These are phyloP conservation scores for Apiospora kogelbergensis DNA, from an alignment of 2,329 filamentous ascomycete genomes.

Conservation along the genomic window DNA sequence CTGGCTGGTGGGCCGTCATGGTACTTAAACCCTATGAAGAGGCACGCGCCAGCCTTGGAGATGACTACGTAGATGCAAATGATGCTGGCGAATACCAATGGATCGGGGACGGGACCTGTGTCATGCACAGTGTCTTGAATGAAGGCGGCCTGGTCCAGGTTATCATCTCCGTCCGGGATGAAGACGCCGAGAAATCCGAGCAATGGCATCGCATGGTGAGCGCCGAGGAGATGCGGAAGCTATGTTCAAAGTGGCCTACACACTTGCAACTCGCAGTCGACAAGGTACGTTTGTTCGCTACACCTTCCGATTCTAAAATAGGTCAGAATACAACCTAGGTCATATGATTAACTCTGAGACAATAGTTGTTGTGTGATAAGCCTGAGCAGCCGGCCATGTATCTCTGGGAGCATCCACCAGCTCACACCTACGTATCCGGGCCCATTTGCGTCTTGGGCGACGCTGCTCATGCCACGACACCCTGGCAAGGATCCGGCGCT, in stretches of 20 bases:
- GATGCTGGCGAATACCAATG: background rate
- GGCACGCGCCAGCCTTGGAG: background rate
- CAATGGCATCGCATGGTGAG: background rate
- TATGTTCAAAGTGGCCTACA: background rate
- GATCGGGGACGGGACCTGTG: background rate
- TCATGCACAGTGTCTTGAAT: background rate
- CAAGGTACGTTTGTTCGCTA: background rate
- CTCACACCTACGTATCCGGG: background rate
- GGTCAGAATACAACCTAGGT: background rate
- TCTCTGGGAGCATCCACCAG: background rate
- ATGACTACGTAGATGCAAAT: background rate
- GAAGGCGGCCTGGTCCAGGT: background rate
- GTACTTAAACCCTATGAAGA: background rate
- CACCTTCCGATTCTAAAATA: too few relatives aligned
- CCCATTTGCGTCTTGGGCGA: constrained; percentile 9
- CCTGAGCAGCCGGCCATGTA: background rate
- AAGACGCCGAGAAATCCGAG: background rate
- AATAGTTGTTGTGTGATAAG: background rate
- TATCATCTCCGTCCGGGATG: background rate
- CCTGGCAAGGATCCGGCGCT: constrained; percentile 9
- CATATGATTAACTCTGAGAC: background rate
- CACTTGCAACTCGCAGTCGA: background rate
- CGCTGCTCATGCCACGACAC: constrained; percentile 12
- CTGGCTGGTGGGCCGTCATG: background rate
- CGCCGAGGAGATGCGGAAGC: background rate